phyloP scores from a whole-genome alignment of 2,329 filamentous ascomycete genomes.

The Fusarium acutatum region DNA sequence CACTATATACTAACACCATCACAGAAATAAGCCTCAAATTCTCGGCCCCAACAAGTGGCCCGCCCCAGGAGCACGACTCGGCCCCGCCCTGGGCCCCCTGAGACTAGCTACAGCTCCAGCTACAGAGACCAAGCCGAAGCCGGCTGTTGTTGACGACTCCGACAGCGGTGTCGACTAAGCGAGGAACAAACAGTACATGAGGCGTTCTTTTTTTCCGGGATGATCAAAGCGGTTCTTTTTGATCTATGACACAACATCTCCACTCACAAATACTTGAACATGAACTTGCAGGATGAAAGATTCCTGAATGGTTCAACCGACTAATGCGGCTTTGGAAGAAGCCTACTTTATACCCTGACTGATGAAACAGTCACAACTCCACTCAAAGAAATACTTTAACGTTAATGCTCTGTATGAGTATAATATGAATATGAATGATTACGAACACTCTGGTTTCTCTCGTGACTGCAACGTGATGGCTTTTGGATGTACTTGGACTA shows the following conservation, averaged over 20 bases:
- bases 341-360: slow-evolving; percentile 21
- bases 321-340: slow-evolving; percentile 15
- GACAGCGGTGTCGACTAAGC: slow-evolving; percentile 16
- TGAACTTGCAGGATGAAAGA: neutral
- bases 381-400: slow-evolving; percentile 10
- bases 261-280: slow-evolving; percentile 1
- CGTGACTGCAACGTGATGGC: neutral
- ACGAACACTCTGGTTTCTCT: neutral
- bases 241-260: slow-evolving; percentile 8
- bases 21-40: slow-evolving; percentile 12
- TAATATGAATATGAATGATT: slow-evolving; percentile 21
- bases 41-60: slow-evolving; percentile 18
- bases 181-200: slow-evolving; percentile 3
- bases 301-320: neutral
- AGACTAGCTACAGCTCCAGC: neutral
- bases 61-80: slow-evolving; percentile 9
- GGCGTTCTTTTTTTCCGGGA: neutral
- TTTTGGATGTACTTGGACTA: neutral
- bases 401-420: slow-evolving; percentile 16
- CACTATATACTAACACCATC: neutral
- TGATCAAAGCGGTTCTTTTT: neutral
- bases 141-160: neutral
- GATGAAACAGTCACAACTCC: slow-evolving; percentile 5
- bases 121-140: slow-evolving; percentile 3
- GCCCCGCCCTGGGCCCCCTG: slow-evolving; percentile 1